Percentiles rank a stretch among this genome's conserved stretches.
phyloP scores from a whole-genome alignment of 2,329 filamentous ascomycete genomes.

The Cordyceps cicadae region DNA sequence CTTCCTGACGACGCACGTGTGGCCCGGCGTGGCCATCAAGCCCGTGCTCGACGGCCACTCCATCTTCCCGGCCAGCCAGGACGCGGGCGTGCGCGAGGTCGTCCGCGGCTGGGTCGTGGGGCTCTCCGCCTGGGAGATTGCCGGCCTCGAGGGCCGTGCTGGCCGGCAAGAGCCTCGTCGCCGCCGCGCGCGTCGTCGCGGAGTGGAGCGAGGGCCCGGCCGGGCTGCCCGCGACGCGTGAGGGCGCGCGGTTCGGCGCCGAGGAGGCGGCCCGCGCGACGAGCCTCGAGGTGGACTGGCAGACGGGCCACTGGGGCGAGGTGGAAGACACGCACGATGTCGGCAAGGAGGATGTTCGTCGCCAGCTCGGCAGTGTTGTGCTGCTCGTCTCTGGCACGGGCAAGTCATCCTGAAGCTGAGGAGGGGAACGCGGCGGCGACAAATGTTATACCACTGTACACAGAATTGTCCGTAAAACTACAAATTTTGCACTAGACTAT shows the following conservation, averaged over 20 bases:
- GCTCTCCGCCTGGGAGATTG: constrained; percentile 71
- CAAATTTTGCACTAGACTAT: neutral
- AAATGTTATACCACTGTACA: constrained; percentile 7
- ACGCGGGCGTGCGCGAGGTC: constrained; percentile 64
- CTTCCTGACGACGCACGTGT: constrained; percentile 64
- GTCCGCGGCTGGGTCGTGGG: constrained; percentile 69
- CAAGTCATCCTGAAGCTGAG: constrained; percentile 12
- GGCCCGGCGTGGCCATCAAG: constrained; percentile 71
- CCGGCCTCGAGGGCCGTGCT: constrained; percentile 75
- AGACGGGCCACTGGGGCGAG: constrained; percentile 87
- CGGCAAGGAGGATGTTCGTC: constrained; percentile 76
- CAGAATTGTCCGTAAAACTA: neutral
- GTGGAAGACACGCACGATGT: constrained; percentile 98
- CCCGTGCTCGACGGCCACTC: constrained; percentile 73
- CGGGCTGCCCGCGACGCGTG: constrained; percentile 30
- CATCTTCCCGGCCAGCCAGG: constrained; percentile 69
- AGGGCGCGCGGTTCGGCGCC: constrained; percentile 51
- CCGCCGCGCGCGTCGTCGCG: constrained; percentile 65
- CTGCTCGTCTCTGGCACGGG: constrained; percentile 63
- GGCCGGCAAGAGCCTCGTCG: constrained; percentile 78
- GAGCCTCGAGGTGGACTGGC: constrained; percentile 81
- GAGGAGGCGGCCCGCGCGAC: constrained; percentile 72
- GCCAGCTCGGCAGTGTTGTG: constrained; percentile 82
- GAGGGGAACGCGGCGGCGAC: neutral
- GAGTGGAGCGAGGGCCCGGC: constrained; percentile 78